Evolutionary conservation across 2,329 filamentous ascomycete species (phyloP).

Genomic region (Exophiala xenobiotica): DNA sequence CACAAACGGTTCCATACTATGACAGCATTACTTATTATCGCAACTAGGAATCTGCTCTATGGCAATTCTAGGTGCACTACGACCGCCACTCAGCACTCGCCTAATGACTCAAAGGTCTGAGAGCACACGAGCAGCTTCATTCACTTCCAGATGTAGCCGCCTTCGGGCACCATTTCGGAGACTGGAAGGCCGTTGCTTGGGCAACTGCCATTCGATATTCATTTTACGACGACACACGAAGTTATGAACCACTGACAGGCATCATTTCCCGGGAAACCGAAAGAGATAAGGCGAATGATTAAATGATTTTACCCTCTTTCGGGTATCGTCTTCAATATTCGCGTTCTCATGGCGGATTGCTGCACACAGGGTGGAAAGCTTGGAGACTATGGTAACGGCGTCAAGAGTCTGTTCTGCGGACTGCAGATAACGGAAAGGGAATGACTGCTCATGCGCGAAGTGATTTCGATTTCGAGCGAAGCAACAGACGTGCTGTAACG

Average conservation of each 20-base stretch:
- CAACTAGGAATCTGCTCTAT: conserved; percentile 10
- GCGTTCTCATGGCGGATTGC: conserved; percentile 8
- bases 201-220: conserved; percentile 10
- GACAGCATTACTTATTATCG: conserved; percentile 27
- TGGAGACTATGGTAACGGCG: conserved; percentile 9
- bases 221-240: conserved; percentile 25
- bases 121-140: neutral
- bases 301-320: no score
- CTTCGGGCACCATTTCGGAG: neutral
- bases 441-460: neutral
- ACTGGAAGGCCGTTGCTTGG: neutral
- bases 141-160: neutral
- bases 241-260: conserved; percentile 24
- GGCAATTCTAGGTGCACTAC: conserved; percentile 1
- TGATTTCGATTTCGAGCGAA: neutral
- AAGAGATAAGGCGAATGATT: no score
- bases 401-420: conserved; percentile 1
- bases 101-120: neutral
- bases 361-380: conserved; percentile 1
- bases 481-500: conserved; percentile 13
- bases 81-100: neutral
- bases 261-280: conserved; percentile 11
- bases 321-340: conserved; percentile 7
- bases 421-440: neutral
- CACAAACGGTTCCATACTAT: conserved; percentile 24